Conservation (phyloP, 2,329 filamentous ascomycete genomes). For the Coniochaeta sp. region DNA sequence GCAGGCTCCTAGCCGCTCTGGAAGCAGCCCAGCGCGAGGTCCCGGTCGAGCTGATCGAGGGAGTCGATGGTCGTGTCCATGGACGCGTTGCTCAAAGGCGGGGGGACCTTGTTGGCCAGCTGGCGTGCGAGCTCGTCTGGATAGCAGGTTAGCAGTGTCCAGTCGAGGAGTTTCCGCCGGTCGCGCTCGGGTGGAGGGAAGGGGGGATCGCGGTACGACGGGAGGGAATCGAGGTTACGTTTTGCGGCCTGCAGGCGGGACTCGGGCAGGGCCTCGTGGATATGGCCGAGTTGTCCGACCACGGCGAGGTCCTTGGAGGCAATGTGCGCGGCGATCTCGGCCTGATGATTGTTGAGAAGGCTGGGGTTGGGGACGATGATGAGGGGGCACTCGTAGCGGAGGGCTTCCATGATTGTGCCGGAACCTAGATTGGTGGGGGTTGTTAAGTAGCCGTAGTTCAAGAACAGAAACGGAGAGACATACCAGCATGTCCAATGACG, state of each 20-base stretch:
- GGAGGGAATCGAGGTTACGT: neutral
- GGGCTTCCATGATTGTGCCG: slow-evolving; percentile 78
- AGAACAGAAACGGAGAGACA: neutral
- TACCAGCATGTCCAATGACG: slow-evolving; percentile 85
- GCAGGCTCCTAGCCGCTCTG: neutral
- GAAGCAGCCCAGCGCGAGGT: neutral
- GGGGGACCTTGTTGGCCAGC: neutral
- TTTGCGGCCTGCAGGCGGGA: neutral
- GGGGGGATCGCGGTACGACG: neutral
- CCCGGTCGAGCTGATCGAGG: neutral
- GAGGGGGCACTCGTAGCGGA: slow-evolving; percentile 66
- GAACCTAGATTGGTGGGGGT: slow-evolving; percentile 51
- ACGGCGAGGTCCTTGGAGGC: slow-evolving; percentile 68
- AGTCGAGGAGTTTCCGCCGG: neutral
- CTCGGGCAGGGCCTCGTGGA: neutral
- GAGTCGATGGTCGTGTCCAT: neutral
- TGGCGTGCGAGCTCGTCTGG: neutral
- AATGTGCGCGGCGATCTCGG: slow-evolving; percentile 74
- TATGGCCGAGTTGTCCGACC: slow-evolving; percentile 47
- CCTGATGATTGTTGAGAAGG: slow-evolving; percentile 85
- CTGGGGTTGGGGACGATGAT: slow-evolving; percentile 81
- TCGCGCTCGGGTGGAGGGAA: neutral
- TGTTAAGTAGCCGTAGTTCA: neutral
- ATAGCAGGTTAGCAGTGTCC: slow-evolving; percentile 1
- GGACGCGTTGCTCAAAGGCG: neutral